Base-by-base conservation (phyloP, 768 basidiomycete genomes). In the Tricholoma matsutake region DNA sequence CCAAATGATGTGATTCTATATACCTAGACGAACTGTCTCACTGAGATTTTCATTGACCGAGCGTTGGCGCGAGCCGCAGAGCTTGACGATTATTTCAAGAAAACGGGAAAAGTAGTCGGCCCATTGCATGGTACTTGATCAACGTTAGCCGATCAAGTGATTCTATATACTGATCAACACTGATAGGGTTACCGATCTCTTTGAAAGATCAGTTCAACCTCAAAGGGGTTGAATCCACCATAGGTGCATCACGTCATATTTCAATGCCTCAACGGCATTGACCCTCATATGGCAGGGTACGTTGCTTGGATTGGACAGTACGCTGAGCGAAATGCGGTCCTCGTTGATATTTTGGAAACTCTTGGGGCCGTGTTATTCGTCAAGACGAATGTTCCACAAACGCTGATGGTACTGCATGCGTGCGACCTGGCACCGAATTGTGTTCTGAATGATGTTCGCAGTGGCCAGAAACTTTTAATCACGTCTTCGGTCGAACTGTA, bases 401-500 rank as follows among this genome's bases (percentile, higher is more conserved):
- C 89, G 1, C 71, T 91, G 11, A 86, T 89, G 86, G 89, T 86
- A 71, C 22, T 25, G 2, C 41, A 71, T 18, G 1, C 22, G 22
- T 16, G 32, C 18, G 14, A 49, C 41, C 18, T 16, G 14, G 9
- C 22, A 54, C 35, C n/a, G 11, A 47, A 37, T 2, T 9, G n/a
- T 47, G 10, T 61, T 9, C 31, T 31, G 39, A 61, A 54, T 16
- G 54, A 0, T 58, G 31, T 34, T 2, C 58, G 1, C 56, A 91
- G 91, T 91, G 86, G 83, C 78, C 81, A 1, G 93, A 96, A 70
- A 87, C 90, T 0, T 85, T 79, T 75, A 95, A 95, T 68, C 74
- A 86, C 61, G 77, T 94, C 31, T 95, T 89, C 65, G 93, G 92
- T 1, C 79, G 90, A 56, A 94, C 94, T 0, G 67, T 76, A 14